Evolutionary conservation across 2,329 filamentous ascomycete genomes (phyloP), one percentile per base, ranked within the genome.

Genomic region (Pestalotiopsis sp.): DNA sequence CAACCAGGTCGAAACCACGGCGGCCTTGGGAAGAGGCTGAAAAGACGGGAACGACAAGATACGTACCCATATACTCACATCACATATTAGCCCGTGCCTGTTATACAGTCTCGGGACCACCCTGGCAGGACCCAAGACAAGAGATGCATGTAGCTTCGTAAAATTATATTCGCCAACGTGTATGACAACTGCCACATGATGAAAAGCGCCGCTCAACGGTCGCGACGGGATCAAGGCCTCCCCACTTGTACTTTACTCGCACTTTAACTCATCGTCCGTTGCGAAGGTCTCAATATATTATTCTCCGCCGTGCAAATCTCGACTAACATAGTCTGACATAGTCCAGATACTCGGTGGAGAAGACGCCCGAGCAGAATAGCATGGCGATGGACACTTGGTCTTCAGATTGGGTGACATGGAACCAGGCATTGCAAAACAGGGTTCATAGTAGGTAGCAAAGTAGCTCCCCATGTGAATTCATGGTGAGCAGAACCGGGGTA

Each of bases 251-350:
- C 27, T 40, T 36, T 36, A 36, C 31, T 36, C 13, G 31, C 59
- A 40, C 59, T 62, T 40, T 20, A 38, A 20, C n/a, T 62, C 59
- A n/a, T 64, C 40, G 12, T 36, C 57, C 20, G n/a, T 62, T 62
- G 40, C 40, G 38, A 64, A 59, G 38, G 61, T 64, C 61, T 64
- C 61, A 64, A 27, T 64, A 52, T 64, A 52, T 31, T 38, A 41
- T 62, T 23, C 23, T 49, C 61, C 41, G 61, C 36, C 27, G n/a
- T 45, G 38, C 61, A 64, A 23, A 41, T 49, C 61, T 49, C 40
- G 31, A 38, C 59, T 62, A 38, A 36, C n/a, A 23, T 23, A 59
- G 59, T 40, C 25, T 62, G 4, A 40, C 14, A 17, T 36, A 52
- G 40, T 17, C 61, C 36, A 20, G 40, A 40, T 25, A 45, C 40